A percentile compares a stretch with the other conserved stretches of the same genome.
Conservation (phyloP, 345 rosid species). For the Pugionium dolabratum region DNA sequence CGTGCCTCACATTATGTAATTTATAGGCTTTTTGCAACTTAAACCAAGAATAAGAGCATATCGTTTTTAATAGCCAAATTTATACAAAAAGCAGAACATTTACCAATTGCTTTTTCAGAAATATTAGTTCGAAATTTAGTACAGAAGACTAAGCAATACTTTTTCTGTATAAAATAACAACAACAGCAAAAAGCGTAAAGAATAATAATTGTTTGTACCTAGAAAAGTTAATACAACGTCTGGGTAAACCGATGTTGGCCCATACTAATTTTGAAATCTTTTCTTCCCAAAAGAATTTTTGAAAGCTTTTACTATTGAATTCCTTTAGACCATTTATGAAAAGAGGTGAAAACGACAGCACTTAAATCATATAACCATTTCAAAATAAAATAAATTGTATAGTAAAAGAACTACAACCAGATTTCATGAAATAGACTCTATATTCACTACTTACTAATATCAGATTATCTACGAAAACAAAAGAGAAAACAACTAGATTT, state of each 20-base stretch:
- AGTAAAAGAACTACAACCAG: conserved; percentile 21
- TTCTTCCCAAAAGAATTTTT: too few relatives aligned
- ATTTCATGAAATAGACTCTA: conserved; percentile 22
- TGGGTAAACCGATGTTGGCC: conserved; percentile 16
- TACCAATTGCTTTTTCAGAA: conserved; percentile 27
- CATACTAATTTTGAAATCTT: too few relatives aligned
- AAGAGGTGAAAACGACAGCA: conserved; percentile 4
- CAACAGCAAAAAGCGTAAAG: too few relatives aligned
- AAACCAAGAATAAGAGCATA: not conserved
- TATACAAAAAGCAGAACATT: conserved; percentile 22
- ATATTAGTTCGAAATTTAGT: conserved; percentile 21
- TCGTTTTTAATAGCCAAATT: not conserved
- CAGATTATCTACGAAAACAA: conserved; percentile 32
- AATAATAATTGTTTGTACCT: too few relatives aligned
- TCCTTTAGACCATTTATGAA: conserved; percentile 34
- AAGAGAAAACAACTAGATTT: not conserved
- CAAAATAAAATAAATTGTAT: conserved; percentile 19
- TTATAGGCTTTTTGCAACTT: not conserved
- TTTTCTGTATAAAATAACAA: too few relatives aligned
- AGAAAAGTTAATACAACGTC: conserved; percentile 6
- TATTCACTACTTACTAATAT: conserved; percentile 28
- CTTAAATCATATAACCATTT: conserved; percentile 30
- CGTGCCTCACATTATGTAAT: not conserved
- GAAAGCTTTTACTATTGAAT: conserved; percentile 22
- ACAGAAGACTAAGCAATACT: not conserved